Percentiles rank a stretch among this genome's conserved stretches.
phyloP scores from a whole-genome alignment of 257 asterid genomes.

The Mentha longifolia region DNA sequence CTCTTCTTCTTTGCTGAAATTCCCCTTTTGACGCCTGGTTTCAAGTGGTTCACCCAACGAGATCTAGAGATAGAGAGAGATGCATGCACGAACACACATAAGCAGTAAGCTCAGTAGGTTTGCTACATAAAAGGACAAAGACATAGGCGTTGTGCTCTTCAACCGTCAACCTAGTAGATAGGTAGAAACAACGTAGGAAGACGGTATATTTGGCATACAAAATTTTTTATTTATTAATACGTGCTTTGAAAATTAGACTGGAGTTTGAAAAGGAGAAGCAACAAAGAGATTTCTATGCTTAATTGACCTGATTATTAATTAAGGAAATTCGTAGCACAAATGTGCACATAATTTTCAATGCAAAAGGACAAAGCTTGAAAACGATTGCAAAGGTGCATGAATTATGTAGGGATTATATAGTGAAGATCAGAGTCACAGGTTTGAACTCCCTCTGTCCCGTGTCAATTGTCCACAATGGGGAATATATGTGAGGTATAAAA shows the following conservation, averaged over 20 bases:
- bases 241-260: too few relatives aligned
- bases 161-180: not conserved
- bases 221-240: too few relatives aligned
- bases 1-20: slow-evolving; percentile 23
- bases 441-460: too few relatives aligned
- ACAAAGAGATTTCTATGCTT: not conserved
- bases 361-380: not conserved
- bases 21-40: slow-evolving; percentile 23
- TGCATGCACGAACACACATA: not conserved
- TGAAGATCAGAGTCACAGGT: not conserved
- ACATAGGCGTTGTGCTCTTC: not conserved
- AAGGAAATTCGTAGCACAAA: not conserved
- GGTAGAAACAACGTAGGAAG: not conserved
- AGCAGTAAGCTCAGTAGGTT: not conserved
- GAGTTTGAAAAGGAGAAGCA: not conserved
- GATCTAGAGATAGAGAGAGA: not conserved
- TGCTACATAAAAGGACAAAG: not conserved
- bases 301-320: not conserved
- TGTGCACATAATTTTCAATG: not conserved
- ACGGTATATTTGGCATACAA: not conserved
- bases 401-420: not conserved
- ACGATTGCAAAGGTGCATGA: not conserved
- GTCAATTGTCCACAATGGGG: too few relatives aligned
- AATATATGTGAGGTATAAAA: too few relatives aligned
- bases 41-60: slow-evolving; percentile 23